phyloP scores from a whole-genome alignment of 2,329 filamentous ascomycete species.

The Didymella keratinophila region DNA sequence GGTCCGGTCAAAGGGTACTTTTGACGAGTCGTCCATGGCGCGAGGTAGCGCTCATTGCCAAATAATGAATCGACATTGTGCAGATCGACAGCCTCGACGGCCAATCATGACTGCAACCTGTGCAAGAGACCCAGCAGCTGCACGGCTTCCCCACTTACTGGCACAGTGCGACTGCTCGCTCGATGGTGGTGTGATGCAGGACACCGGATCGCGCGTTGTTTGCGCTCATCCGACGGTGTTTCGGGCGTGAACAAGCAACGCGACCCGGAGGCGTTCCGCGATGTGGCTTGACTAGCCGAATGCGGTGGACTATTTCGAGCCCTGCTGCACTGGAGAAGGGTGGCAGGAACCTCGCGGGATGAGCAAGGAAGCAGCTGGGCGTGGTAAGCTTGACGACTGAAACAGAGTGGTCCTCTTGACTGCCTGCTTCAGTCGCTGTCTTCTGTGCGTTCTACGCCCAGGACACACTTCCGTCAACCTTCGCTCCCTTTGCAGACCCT shows the following conservation, averaged over 20 bases:
- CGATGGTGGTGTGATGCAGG: slow-evolving; percentile 30
- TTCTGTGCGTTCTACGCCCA: not conserved
- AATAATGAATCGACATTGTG: slow-evolving; percentile 12
- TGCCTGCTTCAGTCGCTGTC: not conserved
- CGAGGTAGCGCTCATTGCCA: slow-evolving; percentile 5
- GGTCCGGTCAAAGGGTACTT: slow-evolving; percentile 16
- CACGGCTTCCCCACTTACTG: slow-evolving; percentile 18
- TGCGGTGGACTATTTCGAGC: slow-evolving; percentile 20
- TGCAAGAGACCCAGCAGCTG: slow-evolving; percentile 4
- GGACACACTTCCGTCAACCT: not conserved
- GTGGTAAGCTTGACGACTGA: not conserved
- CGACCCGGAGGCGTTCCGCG: slow-evolving; percentile 30
- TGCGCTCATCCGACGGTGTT: slow-evolving; percentile 41
- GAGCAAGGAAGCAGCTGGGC: not conserved
- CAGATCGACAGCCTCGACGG: slow-evolving; percentile 14
- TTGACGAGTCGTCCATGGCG: slow-evolving; percentile 7
- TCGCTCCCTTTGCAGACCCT: not conserved
- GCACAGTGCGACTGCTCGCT: slow-evolving; percentile 4
- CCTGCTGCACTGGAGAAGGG: not conserved
- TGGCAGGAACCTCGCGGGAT: not conserved
- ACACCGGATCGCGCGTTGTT: slow-evolving; percentile 8
- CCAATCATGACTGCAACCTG: slow-evolving; percentile 10
- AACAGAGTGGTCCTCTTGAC: not conserved
- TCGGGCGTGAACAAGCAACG: slow-evolving; percentile 26
- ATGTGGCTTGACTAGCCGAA: slow-evolving; percentile 20